A percentile compares a stretch with the other conserved stretches of the same genome.
phyloP scores from a whole-genome alignment of 2,329 filamentous ascomycete species.

The Domatiomyces catenatus region DNA sequence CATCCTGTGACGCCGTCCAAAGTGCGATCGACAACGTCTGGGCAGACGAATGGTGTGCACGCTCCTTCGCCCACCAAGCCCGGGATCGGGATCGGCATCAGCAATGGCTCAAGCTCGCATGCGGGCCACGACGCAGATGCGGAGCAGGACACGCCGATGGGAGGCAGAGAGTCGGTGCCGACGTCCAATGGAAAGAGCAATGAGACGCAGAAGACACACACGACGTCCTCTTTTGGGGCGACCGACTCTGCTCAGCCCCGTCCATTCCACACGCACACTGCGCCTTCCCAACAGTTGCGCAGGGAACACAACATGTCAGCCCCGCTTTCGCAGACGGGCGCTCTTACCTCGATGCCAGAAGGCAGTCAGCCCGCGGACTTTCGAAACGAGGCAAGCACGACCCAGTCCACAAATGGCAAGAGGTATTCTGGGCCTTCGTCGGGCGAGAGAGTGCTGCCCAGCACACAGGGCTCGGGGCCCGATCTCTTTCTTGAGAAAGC shows the following conservation, averaged over 20 bases:
- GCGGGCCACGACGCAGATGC: slow-evolving; percentile 25
- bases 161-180: slow-evolving; percentile 35
- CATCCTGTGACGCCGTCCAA: slow-evolving; percentile 40
- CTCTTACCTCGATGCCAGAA: slow-evolving; percentile 42
- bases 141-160: slow-evolving; percentile 49
- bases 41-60: slow-evolving; percentile 21
- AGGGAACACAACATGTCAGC: slow-evolving; percentile 32
- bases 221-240: slow-evolving; percentile 34
- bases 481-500: slow-evolving; percentile 38
- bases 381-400: slow-evolving; percentile 80
- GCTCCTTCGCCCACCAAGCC: slow-evolving; percentile 22
- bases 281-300: slow-evolving; percentile 30
- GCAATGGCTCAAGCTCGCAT: slow-evolving; percentile 26
- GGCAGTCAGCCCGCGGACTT: slow-evolving; percentile 47
- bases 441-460: slow-evolving; percentile 37
- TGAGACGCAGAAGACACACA: slow-evolving; percentile 31
- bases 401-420: slow-evolving; percentile 67
- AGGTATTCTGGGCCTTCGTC: slow-evolving; percentile 59
- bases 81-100: slow-evolving; percentile 25
- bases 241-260: slow-evolving; percentile 31
- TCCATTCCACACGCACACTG: slow-evolving; percentile 31
- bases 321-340: slow-evolving; percentile 32
- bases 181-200: slow-evolving; percentile 31
- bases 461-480: slow-evolving; percentile 50
- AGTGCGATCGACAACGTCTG: slow-evolving; percentile 29